phyloP scores from a whole-genome alignment of 2,329 filamentous ascomycete species.

The Rhynchosporium secalis region DNA sequence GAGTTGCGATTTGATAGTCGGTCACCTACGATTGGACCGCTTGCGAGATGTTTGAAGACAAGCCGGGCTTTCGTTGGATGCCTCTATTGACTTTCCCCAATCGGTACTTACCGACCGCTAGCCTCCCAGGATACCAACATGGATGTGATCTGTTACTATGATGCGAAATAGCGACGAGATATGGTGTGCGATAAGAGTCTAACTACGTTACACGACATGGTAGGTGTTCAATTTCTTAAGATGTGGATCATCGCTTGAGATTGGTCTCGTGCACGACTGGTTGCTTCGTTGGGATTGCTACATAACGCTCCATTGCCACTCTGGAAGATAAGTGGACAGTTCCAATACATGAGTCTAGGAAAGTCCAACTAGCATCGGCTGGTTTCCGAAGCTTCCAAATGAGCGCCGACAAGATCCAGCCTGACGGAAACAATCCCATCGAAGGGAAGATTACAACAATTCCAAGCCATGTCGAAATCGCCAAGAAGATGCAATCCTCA shows the following conservation, averaged over 20 bases:
- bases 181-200: conserved; percentile 9
- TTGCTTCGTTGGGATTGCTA: not conserved
- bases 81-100: too few relatives aligned
- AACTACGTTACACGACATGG: not conserved
- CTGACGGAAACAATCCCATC: conserved; percentile 36
- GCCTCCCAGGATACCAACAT: too few relatives aligned
- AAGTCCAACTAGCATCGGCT: not conserved
- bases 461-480: conserved; percentile 37
- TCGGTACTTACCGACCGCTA: too few relatives aligned
- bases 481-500: conserved; percentile 37
- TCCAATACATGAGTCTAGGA: not conserved
- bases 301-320: not conserved
- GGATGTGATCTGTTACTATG: not conserved
- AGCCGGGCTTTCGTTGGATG: too few relatives aligned
- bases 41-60: too few relatives aligned
- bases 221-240: not conserved
- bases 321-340: too few relatives aligned
- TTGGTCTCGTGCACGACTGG: not conserved
- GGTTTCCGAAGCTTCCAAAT: not conserved
- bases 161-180: not conserved
- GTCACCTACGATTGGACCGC: too few relatives aligned
- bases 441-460: conserved; percentile 39
- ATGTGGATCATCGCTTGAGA: not conserved
- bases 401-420: conserved; percentile 25
- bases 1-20: too few relatives aligned